Percentiles rank a stretch among this genome's conserved stretches.
Evolutionary conservation across 2,329 filamentous ascomycete species (phyloP).

Genomic region (Colletotrichum acutatum): DNA sequence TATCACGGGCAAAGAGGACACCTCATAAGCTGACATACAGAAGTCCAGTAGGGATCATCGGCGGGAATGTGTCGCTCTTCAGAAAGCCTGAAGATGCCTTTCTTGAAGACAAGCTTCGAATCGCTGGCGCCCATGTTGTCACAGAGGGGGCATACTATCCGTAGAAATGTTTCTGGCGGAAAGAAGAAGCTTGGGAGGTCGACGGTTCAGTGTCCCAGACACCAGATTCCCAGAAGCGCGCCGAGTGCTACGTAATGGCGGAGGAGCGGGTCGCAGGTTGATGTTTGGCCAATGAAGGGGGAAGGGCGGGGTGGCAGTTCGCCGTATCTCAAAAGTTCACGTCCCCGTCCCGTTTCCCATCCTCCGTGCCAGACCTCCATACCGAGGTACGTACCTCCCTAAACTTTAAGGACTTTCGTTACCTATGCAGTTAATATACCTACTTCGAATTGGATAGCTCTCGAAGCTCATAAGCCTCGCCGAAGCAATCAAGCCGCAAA

Average conservation of each 20-base stretch:
- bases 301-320: slow-evolving; percentile 25
- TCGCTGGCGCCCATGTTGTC: slow-evolving; percentile 91
- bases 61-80: slow-evolving; percentile 88
- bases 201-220: slow-evolving; percentile 24
- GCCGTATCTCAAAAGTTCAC: slow-evolving; percentile 7
- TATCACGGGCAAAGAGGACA: slow-evolving; percentile 22
- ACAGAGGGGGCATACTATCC: slow-evolving; percentile 29
- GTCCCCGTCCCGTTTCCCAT: not conserved
- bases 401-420: not conserved
- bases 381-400: slow-evolving; percentile 13
- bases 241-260: slow-evolving; percentile 33
- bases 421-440: not conserved
- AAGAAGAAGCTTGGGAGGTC: slow-evolving; percentile 27
- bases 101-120: slow-evolving; percentile 98
- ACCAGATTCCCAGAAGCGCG: slow-evolving; percentile 25
- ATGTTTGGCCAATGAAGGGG: slow-evolving; percentile 18
- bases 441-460: not conserved
- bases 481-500: not conserved
- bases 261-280: slow-evolving; percentile 7
- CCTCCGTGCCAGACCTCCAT: not conserved
- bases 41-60: slow-evolving; percentile 92
- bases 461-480: not conserved
- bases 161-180: slow-evolving; percentile 22
- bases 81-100: slow-evolving; percentile 96
- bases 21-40: slow-evolving; percentile 66